Conservation (phyloP, 305 asterid genomes). For the Fraxinus baroniana region DNA sequence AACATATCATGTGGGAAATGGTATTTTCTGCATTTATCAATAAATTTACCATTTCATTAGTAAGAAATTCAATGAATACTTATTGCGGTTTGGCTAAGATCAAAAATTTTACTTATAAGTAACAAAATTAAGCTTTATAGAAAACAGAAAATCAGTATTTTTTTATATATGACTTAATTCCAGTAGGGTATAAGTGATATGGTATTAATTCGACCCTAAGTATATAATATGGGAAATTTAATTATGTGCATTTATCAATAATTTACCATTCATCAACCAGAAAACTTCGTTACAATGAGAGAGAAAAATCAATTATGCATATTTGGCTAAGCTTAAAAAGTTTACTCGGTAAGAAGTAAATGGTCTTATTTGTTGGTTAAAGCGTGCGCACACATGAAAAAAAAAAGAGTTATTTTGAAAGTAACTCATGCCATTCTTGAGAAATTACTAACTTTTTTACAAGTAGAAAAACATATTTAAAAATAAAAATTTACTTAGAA, state of each 20-base stretch:
- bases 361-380: background rate
- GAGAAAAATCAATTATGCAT: background rate
- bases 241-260: background rate
- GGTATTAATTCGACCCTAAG: background rate
- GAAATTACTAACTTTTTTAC: background rate
- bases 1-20: background rate
- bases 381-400: too few relatives aligned
- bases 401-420: background rate
- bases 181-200: background rate
- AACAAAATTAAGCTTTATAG: background rate
- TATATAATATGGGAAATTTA: background rate
- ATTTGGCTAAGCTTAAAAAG: too few relatives aligned
- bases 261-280: background rate
- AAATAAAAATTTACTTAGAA: background rate
- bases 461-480: background rate
- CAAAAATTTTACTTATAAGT: background rate
- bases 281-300: background rate
- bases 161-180: background rate
- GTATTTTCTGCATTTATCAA: background rate
- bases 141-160: background rate
- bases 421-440: background rate
- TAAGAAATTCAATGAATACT: background rate
- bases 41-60: background rate
- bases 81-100: background rate
- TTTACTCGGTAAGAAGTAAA: too few relatives aligned